Evolutionary conservation across 164 flowering plant species (phyloP), one percentile per base, ranked within the genome.

Genomic region (Vitis rotundifolia): DNA sequence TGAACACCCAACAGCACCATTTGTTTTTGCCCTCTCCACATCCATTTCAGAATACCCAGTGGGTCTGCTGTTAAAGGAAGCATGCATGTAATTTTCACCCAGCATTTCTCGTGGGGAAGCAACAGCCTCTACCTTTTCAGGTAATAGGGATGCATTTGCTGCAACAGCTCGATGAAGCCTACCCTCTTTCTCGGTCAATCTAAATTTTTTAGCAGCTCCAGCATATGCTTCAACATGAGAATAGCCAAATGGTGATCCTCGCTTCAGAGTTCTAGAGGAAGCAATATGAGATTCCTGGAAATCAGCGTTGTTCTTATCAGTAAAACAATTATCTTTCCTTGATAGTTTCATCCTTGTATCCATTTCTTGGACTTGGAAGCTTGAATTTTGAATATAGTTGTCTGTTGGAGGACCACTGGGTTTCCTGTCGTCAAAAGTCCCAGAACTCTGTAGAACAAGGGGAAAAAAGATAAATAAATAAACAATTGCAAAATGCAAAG

Each of bases 101-200:
- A 77, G 59, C 73, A 66, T 62, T 73, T 81, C 71, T 69, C 72
- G 69, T 73, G 84, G 83, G 77, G 74, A 87, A 76, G 87, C 82
- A 88, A 81, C 83, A 79, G 70, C 82, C 74, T 86, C 84, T 80
- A 84, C 89, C 88, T 86, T 79, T 73, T 77, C 73, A 61, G 64
- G 67, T 6, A 82, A 66, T 15, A 70, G 55, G 49, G 85, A 73
- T 50, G 50, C 76, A 73, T 68, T 59, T 52, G 59, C 69, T 57
- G 68, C 67, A 60, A 66, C 49, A 16, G 48, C 15, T 56, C 74
- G 69, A 63, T 64, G 69, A 67, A 59, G 51, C 68, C 75, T 78
- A 49, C 80, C 77, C 49, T 72, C 83, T 73, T 77, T 81, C 50
- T 78, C 82, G 29, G 73, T 54, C 31, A 71, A 69, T 81, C 88